phyloP scores from a whole-genome alignment of 2,329 filamentous ascomycete genomes.

The Botryotinia globosa region DNA sequence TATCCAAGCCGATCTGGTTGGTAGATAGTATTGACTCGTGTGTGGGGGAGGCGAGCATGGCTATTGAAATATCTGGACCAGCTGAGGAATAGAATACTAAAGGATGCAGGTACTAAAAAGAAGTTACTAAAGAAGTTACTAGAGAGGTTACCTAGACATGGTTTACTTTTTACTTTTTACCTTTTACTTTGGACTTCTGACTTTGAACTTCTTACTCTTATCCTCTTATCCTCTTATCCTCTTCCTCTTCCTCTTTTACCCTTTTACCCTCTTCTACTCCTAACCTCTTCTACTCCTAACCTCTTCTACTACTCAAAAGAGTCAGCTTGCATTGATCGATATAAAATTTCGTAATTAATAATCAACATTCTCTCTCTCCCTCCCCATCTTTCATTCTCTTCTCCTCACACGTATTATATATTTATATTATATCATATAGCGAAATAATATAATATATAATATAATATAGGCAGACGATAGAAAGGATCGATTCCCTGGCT shows the following conservation, averaged over 20 bases:
- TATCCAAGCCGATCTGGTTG: no score
- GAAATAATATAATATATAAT: no score
- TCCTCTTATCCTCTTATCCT: not conserved
- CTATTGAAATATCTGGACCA: not conserved
- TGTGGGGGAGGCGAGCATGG: not conserved
- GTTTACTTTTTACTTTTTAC: no score
- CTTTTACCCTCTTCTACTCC: no score
- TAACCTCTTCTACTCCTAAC: no score
- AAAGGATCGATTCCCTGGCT: slow-evolving; percentile 15
- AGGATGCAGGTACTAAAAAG: no score
- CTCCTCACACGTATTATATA: not conserved
- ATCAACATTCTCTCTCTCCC: not conserved
- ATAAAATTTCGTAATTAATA: not conserved
- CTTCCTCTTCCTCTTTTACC: not conserved
- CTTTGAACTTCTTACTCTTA: not conserved
- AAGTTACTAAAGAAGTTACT: no score
- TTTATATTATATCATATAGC: not conserved
- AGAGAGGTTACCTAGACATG: no score
- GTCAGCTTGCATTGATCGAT: not conserved
- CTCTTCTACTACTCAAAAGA: not conserved
- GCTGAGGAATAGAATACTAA: not conserved
- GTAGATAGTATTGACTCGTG: slow-evolving; percentile 5
- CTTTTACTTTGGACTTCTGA: no score
- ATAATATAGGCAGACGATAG: not conserved
- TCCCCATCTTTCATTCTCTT: not conserved